These are phyloP conservation scores for Sporothrix protearum DNA, from an alignment of 2,329 filamentous ascomycete genomes.

Conservation along the genomic window DNA sequence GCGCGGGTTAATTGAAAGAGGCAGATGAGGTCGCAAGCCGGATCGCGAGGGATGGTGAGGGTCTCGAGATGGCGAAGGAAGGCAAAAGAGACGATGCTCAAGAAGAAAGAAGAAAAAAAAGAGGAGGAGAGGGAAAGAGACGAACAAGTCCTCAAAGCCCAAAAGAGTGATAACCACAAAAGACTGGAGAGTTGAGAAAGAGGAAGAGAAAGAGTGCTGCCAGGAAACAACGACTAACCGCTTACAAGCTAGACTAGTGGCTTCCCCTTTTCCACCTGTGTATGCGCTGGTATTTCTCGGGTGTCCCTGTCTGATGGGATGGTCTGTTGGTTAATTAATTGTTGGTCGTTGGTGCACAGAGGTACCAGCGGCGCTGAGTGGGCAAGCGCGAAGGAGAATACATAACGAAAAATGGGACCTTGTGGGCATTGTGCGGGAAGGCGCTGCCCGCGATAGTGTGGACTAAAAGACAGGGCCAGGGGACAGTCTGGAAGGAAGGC, in stretches of 20 bases:
- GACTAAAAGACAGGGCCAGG: neutral
- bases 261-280: slow-evolving; percentile 3
- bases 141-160: neutral
- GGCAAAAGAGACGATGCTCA: neutral
- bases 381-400: slow-evolving; percentile 2
- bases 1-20: slow-evolving; percentile 16
- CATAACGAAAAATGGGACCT: neutral
- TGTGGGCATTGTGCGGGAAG: slow-evolving; percentile 22
- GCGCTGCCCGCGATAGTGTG: slow-evolving; percentile 23
- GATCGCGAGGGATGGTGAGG: neutral
- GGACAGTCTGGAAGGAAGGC: neutral
- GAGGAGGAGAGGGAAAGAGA: neutral
- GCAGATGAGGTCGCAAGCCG: slow-evolving; percentile 8
- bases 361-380: neutral
- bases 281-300: too few species aligned
- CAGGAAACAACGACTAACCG: slow-evolving; percentile 4
- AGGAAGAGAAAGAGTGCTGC: slow-evolving; percentile 12
- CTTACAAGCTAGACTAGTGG: neutral
- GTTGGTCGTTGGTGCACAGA: neutral
- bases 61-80: neutral
- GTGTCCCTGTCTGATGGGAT: slow-evolving; percentile 1
- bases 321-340: slow-evolving; percentile 14
- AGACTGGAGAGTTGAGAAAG: slow-evolving; percentile 5
- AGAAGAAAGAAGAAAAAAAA: neutral
- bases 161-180: neutral